These are phyloP conservation scores for Tribonema minus DNA, from an alignment of 108 stramenopile species.

Conservation along the genomic window DNA sequence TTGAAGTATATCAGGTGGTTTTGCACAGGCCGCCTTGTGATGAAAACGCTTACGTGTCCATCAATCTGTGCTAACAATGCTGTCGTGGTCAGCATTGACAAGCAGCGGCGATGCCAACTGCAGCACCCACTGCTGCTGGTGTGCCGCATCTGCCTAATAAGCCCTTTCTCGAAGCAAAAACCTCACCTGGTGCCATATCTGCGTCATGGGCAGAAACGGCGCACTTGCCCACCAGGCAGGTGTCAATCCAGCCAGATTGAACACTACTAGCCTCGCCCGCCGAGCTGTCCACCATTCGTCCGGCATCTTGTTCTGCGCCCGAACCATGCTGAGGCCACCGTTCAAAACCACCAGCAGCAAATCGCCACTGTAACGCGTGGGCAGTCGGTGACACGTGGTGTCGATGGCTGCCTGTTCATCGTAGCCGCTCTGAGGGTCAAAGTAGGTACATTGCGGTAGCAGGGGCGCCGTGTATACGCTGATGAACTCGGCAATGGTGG, in stretches of 20 bases:
- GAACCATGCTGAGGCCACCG: slow-evolving; percentile 20
- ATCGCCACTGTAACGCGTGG: slow-evolving; percentile 23
- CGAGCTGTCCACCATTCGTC: slow-evolving; percentile 5
- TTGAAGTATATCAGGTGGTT: not conserved
- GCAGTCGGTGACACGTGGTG: slow-evolving; percentile 14
- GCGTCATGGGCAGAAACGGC: slow-evolving; percentile 4
- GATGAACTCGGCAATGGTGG: not conserved
- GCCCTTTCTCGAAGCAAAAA: no score
- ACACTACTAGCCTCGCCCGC: slow-evolving; percentile 16
- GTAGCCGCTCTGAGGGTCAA: no score
- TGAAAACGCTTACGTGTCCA: not conserved
- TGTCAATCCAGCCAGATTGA: slow-evolving; percentile 2
- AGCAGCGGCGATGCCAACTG: not conserved
- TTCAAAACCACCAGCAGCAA: slow-evolving; percentile 6
- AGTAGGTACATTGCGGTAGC: no score
- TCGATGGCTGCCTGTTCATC: not conserved
- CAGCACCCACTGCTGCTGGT: no score
- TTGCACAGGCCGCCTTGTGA: not conserved
- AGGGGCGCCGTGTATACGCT: not conserved
- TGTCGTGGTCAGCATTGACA: not conserved
- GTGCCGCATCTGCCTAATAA: not conserved
- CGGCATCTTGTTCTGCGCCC: slow-evolving; percentile 9
- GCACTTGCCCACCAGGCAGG: slow-evolving; percentile 9
- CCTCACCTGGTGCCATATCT: not conserved
- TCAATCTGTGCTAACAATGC: not conserved